Evolutionary conservation across 139 green algal genomes (phyloP).

Genomic region (Auxenochlorella pyrenoidosa): DNA sequence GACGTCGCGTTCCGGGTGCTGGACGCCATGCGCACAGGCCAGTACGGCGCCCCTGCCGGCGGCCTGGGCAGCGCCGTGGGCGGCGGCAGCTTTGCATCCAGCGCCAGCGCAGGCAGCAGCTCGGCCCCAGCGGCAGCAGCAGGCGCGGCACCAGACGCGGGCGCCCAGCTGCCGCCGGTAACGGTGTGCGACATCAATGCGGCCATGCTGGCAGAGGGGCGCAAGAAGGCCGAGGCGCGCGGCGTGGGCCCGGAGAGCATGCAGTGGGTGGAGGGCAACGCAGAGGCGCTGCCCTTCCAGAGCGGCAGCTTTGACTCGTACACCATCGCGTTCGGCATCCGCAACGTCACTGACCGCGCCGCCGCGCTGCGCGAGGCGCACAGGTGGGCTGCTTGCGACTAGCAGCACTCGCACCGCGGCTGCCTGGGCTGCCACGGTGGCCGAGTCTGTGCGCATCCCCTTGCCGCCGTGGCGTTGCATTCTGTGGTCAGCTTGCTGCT

Average conservation of each 20-base stretch:
- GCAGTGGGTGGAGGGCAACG: conserved; percentile 88
- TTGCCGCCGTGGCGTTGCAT: not conserved
- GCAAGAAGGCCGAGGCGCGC: conserved; percentile 63
- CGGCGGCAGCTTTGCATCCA: not conserved
- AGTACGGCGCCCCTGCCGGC: not conserved
- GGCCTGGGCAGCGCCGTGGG: not conserved
- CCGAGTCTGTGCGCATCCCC: not conserved
- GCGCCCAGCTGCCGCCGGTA: conserved; percentile 49
- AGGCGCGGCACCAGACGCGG: not conserved
- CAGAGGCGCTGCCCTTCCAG: conserved; percentile 87
- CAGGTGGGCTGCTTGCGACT: conserved; percentile 34
- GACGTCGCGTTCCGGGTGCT: conserved; percentile 92
- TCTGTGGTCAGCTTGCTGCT: not conserved
- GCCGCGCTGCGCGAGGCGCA: conserved; percentile 87
- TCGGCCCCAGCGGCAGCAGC: conserved; percentile 26
- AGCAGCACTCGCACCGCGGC: not conserved
- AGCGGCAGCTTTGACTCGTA: conserved; percentile 88
- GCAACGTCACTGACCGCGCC: conserved; percentile 92
- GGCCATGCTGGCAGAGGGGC: conserved; percentile 91
- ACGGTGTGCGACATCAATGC: conserved; percentile 96
- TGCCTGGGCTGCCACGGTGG: not conserved
- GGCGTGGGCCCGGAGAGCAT: conserved; percentile 52
- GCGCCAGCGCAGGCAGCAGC: not conserved
- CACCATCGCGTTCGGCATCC: conserved; percentile 98
- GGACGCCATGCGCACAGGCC: conserved; percentile 67